Evolutionary conservation across 2,329 filamentous ascomycete species (phyloP).

Genomic region (Colletotrichum scovillei): DNA sequence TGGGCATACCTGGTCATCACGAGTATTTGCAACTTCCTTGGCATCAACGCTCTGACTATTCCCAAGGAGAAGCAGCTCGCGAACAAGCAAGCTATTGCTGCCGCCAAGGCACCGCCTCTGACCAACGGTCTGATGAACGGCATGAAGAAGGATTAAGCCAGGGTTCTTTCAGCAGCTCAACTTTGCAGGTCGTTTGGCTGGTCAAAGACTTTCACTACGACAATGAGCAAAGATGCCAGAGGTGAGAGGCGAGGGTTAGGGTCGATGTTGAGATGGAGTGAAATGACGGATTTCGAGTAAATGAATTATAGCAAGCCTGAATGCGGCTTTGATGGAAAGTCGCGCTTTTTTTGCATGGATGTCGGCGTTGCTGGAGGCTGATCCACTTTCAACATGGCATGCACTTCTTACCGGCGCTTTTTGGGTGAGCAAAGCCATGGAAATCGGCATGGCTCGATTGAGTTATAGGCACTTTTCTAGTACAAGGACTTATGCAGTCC

Average conservation of each 20-base stretch:
- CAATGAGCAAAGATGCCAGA: not conserved
- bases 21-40: constrained; percentile 90
- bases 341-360: constrained; percentile 32
- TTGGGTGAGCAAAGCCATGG: constrained; percentile 17
- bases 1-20: constrained; percentile 94
- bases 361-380: constrained; percentile 35
- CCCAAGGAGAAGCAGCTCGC: constrained; percentile 69
- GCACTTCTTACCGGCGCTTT: constrained; percentile 28
- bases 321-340: constrained; percentile 5
- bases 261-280: not conserved
- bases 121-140: constrained; percentile 42
- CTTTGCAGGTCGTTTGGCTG: not conserved
- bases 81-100: constrained; percentile 58
- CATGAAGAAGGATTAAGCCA: constrained; percentile 40
- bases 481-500: constrained; percentile 1
- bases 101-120: constrained; percentile 42
- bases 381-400: constrained; percentile 36
- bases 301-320: constrained; percentile 9
- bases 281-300: not conserved
- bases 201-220: not conserved
- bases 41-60: constrained; percentile 95
- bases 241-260: not conserved
- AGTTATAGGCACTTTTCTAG: constrained; percentile 18
- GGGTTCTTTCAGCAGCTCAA: not conserved
- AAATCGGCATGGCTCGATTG: constrained; percentile 15